phyloP scores from a whole-genome alignment of 768 basidiomycete genomes.

The Chalciporus chontae region DNA sequence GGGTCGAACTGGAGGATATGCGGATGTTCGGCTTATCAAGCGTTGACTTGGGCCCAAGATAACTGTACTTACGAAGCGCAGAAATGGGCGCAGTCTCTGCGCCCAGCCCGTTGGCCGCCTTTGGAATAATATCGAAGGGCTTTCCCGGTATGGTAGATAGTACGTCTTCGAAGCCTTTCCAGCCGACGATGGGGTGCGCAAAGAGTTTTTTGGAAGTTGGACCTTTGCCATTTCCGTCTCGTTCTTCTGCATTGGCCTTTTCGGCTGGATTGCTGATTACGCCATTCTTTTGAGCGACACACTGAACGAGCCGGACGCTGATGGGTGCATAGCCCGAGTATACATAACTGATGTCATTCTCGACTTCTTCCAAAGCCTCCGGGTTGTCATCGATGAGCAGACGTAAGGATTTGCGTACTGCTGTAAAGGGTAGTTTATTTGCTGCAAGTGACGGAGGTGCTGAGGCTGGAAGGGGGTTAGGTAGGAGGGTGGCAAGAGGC shows the following conservation, averaged over 20 bases:
- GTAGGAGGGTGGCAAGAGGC: constrained; percentile 64
- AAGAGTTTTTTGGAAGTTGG: constrained; percentile 52
- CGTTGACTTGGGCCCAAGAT: background rate
- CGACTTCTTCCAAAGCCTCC: constrained; percentile 74
- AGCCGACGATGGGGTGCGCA: constrained; percentile 91
- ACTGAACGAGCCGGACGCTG: constrained; percentile 88
- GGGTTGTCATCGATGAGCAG: constrained; percentile 88
- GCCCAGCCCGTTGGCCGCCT: constrained; percentile 29
- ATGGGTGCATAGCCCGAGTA: constrained; percentile 98
- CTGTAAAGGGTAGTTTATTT: constrained; percentile 66
- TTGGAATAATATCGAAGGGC: constrained; percentile 74
- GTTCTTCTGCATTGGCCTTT: constrained; percentile 42
- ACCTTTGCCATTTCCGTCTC: constrained; percentile 38
- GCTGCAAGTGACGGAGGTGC: constrained; percentile 37
- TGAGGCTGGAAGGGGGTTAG: constrained; percentile 61
- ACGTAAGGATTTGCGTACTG: constrained; percentile 78
- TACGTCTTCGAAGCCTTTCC: constrained; percentile 97
- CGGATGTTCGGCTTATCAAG: background rate
- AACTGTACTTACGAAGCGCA: constrained; percentile 33
- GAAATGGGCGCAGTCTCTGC: constrained; percentile 26
- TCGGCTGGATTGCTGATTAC: constrained; percentile 77
- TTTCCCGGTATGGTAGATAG: constrained; percentile 78
- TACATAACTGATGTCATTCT: constrained; percentile 93
- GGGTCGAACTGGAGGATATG: constrained; percentile 37
- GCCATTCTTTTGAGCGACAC: constrained; percentile 86